Evolutionary conservation across 192 early-diverging fungal genomes (phyloP).

Genomic region (Anaeromyces robustus): DNA sequence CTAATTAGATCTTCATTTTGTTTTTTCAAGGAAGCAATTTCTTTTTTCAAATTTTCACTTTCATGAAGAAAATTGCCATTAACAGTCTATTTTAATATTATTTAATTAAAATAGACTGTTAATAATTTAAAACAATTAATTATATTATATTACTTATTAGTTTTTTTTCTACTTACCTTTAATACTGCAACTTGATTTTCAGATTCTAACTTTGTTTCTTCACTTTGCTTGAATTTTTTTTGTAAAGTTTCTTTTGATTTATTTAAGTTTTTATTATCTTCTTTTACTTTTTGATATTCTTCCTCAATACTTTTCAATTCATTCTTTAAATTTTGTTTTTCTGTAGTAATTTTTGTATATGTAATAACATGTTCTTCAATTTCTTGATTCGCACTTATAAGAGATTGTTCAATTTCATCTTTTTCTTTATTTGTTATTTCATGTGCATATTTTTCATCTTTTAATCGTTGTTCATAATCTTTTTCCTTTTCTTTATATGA

Average conservation of each 20-base stretch:
- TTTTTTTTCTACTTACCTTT: too few species aligned
- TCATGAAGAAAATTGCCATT: background rate
- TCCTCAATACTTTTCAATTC: background rate
- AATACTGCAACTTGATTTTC: conserved; percentile 9
- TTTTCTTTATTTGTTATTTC: background rate
- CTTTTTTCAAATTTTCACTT: conserved; percentile 11
- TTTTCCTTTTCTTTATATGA: background rate
- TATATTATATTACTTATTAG: too few species aligned
- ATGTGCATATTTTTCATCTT: background rate
- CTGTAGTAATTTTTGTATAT: background rate
- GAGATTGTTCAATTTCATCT: background rate
- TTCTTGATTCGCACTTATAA: background rate
- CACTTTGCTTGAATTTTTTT: background rate
- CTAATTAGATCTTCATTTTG: conserved; percentile 22
- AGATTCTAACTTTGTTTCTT: conserved; percentile 14
- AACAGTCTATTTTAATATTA: too few species aligned
- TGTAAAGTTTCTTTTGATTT: background rate
- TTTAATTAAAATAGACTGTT: too few species aligned
- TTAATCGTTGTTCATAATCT: background rate
- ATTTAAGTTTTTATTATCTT: background rate
- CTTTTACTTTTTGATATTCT: background rate
- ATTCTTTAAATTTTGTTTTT: background rate
- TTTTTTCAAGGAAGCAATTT: conserved; percentile 26
- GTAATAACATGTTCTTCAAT: background rate
- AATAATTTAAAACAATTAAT: too few species aligned